Evolutionary conservation across 106 monocot species (phyloP), one percentile per base, ranked within the genome.

Genomic region (Narthecium ossifragum): DNA sequence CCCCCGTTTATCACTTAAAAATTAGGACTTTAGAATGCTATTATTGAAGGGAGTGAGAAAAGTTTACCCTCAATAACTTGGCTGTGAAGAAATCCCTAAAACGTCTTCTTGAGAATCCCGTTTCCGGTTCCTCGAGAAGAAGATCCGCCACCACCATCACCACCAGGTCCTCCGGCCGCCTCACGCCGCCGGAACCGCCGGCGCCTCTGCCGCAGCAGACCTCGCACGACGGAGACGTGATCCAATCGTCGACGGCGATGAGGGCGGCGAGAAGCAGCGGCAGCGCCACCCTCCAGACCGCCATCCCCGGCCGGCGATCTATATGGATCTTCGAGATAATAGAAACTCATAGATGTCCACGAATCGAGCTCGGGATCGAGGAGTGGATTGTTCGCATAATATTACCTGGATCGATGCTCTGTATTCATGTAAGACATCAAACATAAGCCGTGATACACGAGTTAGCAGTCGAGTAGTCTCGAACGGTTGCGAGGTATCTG

Each of bases 11-110:
- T n/a, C n/a, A n/a, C n/a, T n/a, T n/a, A n/a, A n/a, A n/a, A n/a
- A n/a, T n/a, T n/a, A n/a, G n/a, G n/a, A n/a, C n/a, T n/a, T n/a
- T n/a, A n/a, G n/a, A n/a, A n/a, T n/a, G n/a, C n/a, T n/a, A n/a
- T n/a, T n/a, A n/a, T n/a, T n/a, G n/a, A n/a, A n/a, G n/a, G n/a
- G n/a, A n/a, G n/a, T n/a, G n/a, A n/a, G n/a, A n/a, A n/a, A n/a
- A n/a, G n/a, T n/a, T 60, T 54, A 85, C 85, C 43, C 50, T 58
- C 25, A 81, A 70, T 51, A 81, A 77, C 63, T 73, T 77, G 62
- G 77, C 46, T 18, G 36, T 54, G 70, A 51, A 73, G 53, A 33
- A 36, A 43, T 77, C 43, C 26, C 81, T 41, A 65, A 81, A 68
- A 26, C 56, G 30, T 11, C 23, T n/a, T 0, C 23, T 0, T n/a